These are phyloP conservation scores for Salicornia ramosissima DNA, from an alignment of 148 eudicot species.

Conservation along the genomic window DNA sequence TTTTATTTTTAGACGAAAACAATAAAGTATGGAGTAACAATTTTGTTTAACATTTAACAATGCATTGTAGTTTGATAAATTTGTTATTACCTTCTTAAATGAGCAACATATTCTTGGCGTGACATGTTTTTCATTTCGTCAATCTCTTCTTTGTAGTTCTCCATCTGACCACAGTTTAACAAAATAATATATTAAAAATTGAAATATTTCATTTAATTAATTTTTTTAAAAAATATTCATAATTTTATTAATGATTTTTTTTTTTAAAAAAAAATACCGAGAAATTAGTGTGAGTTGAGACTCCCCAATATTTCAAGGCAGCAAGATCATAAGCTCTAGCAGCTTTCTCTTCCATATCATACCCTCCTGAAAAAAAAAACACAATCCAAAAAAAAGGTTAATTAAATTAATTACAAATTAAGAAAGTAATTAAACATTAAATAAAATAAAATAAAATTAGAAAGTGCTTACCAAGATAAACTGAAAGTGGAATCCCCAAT, in stretches of 20 bases:
- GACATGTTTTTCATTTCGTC: constrained; percentile 86
- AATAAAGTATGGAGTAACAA: no score
- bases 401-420: background rate
- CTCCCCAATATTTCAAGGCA: constrained; percentile 90
- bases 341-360: constrained; percentile 95
- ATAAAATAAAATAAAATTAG: background rate
- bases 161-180: constrained; percentile 38
- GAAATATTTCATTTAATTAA: background rate
- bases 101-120: constrained; percentile 88
- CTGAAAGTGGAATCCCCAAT: constrained; percentile 47
- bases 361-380: constrained; percentile 52
- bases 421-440: background rate
- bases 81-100: constrained; percentile 68
- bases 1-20: no score
- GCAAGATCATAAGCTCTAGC: constrained; percentile 94
- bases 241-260: background rate
- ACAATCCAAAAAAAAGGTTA: background rate
- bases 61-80: no score
- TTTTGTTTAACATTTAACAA: no score
- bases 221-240: background rate
- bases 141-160: constrained; percentile 61
- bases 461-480: constrained; percentile 80
- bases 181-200: background rate
- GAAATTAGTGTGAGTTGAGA: constrained; percentile 77
- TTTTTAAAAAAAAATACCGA: constrained; percentile 34